A percentile compares a stretch with the other conserved stretches of the same genome.
Evolutionary conservation across 75 land plant genomes (phyloP).

Genomic region (Picea glauca): DNA sequence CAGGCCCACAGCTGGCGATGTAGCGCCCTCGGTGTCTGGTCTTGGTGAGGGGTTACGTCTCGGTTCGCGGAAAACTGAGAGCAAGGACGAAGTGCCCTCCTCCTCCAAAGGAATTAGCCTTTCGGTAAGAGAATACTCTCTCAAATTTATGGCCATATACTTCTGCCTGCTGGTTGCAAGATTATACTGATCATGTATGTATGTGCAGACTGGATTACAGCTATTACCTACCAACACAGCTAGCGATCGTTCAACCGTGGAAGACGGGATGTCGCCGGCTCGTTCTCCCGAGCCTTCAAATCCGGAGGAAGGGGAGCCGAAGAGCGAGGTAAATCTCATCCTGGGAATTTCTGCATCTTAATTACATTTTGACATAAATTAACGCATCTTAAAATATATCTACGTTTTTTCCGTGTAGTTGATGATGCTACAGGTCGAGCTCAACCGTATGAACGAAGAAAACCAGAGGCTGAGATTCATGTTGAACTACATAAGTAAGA

Average conservation of each 20-base stretch:
- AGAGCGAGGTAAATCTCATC: conserved; percentile 32
- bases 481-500: conserved; percentile 35
- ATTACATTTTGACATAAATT: neutral
- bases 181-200: too few species aligned
- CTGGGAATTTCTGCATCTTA: too few species aligned
- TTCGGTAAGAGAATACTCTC: too few species aligned
- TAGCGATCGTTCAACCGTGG: conserved; percentile 60
- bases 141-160: too few species aligned
- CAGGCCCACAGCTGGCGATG: neutral
- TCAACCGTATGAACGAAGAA: conserved; percentile 56
- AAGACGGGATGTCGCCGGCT: conserved; percentile 35
- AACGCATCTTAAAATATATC: neutral
- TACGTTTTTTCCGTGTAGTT: conserved; percentile 26
- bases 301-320: conserved; percentile 27
- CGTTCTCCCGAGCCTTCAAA: neutral
- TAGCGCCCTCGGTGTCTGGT: too few species aligned
- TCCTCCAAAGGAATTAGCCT: too few species aligned
- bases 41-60: too few species aligned
- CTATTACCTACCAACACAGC: conserved; percentile 44
- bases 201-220: conserved; percentile 40
- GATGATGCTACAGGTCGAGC: conserved; percentile 36
- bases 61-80: too few species aligned
- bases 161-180: too few species aligned
- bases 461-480: conserved; percentile 47
- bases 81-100: too few species aligned